A percentile compares a stretch with the other conserved stretches of the same genome.
These are phyloP conservation scores for Mariannaea sp. DNA, from an alignment of 2,329 filamentous ascomycete species.

Conservation along the genomic window DNA sequence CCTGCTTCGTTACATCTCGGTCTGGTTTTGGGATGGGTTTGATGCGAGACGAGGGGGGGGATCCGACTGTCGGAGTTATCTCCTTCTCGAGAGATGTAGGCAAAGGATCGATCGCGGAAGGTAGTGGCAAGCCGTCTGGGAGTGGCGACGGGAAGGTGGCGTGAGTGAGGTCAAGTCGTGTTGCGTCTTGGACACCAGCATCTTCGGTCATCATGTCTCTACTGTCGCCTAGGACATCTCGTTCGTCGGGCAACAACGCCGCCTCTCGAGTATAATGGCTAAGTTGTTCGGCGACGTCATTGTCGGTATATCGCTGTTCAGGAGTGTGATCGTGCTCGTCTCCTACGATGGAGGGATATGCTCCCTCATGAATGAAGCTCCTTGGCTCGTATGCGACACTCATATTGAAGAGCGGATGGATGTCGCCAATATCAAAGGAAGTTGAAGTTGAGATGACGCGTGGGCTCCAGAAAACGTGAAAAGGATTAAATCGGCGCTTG, in stretches of 20 bases:
- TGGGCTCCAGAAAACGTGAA: slow-evolving; percentile 22
- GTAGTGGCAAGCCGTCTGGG: slow-evolving; percentile 39
- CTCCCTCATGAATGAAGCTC: slow-evolving; percentile 54
- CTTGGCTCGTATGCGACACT: slow-evolving; percentile 58
- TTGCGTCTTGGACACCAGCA: slow-evolving; percentile 45
- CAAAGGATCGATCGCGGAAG: slow-evolving; percentile 41
- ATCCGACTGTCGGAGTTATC: slow-evolving; percentile 39
- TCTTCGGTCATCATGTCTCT: slow-evolving; percentile 46
- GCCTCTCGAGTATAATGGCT: slow-evolving; percentile 50
- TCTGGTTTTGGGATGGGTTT: slow-evolving; percentile 65
- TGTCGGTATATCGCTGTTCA: slow-evolving; percentile 50
- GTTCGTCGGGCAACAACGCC: slow-evolving; percentile 45
- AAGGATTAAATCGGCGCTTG: slow-evolving; percentile 6
- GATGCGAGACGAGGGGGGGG: slow-evolving; percentile 47
- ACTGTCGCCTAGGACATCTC: slow-evolving; percentile 44
- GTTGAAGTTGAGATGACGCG: slow-evolving; percentile 21
- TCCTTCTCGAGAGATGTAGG: slow-evolving; percentile 45
- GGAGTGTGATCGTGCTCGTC: slow-evolving; percentile 50
- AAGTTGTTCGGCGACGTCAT: slow-evolving; percentile 50
- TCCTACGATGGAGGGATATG: slow-evolving; percentile 51
- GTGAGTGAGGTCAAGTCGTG: slow-evolving; percentile 46
- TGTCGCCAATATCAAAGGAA: slow-evolving; percentile 16
- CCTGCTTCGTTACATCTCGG: slow-evolving; percentile 63
- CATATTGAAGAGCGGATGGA: slow-evolving; percentile 45
- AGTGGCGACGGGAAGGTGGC: slow-evolving; percentile 44